phyloP scores from a whole-genome alignment of 805 yeast species.

The Scheffersomyces lignosus region DNA sequence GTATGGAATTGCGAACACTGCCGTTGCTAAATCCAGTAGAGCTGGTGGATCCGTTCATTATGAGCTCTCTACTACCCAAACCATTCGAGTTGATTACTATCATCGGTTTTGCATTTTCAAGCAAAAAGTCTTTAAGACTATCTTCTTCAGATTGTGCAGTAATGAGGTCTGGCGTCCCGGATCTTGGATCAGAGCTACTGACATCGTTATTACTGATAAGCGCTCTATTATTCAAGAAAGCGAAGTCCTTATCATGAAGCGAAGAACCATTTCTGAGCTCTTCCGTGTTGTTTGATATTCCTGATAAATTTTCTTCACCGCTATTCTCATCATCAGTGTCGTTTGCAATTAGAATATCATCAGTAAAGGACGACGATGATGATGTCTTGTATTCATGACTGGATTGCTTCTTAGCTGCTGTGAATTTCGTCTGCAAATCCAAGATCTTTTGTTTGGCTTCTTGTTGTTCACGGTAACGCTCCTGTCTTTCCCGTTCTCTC shows the following conservation, averaged over 20 bases:
- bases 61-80: neutral
- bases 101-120: neutral
- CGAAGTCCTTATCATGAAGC: neutral
- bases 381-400: neutral
- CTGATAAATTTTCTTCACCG: neutral
- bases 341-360: no score
- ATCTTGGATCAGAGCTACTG: no score
- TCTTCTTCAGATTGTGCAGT: neutral
- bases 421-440: neutral
- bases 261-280: no score
- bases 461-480: neutral
- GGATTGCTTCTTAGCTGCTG: neutral
- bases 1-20: neutral
- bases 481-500: neutral
- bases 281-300: no score
- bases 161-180: no score
- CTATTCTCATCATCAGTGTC: neutral
- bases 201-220: neutral
- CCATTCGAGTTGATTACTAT: neutral
- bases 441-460: neutral
- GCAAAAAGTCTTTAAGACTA: neutral
- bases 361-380: neutral
- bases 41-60: neutral
- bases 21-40: neutral
- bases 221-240: neutral